Evolutionary conservation across 768 basidiomycete species (phyloP), one percentile per base, ranked within the genome.

Genomic region (Xerocomellus chrysenteron): DNA sequence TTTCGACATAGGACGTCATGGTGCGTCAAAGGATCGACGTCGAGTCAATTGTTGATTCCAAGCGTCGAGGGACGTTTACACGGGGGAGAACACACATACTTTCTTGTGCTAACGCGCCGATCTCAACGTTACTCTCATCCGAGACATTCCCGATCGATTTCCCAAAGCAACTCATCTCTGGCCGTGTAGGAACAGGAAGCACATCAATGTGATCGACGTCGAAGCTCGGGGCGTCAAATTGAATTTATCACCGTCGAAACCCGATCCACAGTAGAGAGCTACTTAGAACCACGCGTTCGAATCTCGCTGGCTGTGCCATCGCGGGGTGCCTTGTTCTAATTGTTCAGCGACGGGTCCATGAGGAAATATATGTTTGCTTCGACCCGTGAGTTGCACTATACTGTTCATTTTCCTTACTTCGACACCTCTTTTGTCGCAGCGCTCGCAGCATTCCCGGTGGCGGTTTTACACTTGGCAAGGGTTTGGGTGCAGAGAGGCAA

Each of bases 151-250:
- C 49, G 57, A 55, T 65, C 59, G 39, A 40, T 30, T 62, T 59
- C 51, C 62, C 47, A 67, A 67, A 59, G 47, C 52, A 52, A 67
- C 50, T 54, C 40, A 55, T 46, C 59, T 59, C 55, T 64, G 55
- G 19, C 24, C 43, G 19, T 47, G 61, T 33, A 64, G 57, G 56
- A 66, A 60, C 30, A 16, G 44, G 57, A 64, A 57, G 55, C 35
- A 24, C 40, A 61, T 68, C 56, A 59, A 30, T 9, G 19, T 43
- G 68, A 68, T 67, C 67, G 67, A 65, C 61, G 43, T 58, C 67
- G 62, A 66, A 64, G 62, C 55, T 21, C 42, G 47, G 35, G 36
- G 28, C 42, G 47, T 50, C 50, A 54, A 42, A 59, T 56, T 43
- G 57, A 44, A 54, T 51, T 53, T 43, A 62, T 64, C 60, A 30